Evolutionary conservation across 208 protist genomes (phyloP).

Genomic region (Trichomonas tenax): DNA sequence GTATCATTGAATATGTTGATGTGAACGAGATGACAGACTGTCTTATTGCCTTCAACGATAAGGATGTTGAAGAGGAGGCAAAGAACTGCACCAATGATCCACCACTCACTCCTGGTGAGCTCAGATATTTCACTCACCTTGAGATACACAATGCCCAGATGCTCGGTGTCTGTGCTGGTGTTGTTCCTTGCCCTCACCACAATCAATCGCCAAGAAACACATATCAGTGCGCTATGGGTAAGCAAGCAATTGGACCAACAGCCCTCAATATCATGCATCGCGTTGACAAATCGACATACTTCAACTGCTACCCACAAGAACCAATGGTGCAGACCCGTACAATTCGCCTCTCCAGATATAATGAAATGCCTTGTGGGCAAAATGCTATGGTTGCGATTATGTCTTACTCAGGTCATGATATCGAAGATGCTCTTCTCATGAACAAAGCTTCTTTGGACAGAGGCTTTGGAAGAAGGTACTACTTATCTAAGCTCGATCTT

Average conservation of each 20-base stretch:
- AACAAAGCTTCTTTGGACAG: slow-evolving; percentile 60
- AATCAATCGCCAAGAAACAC: slow-evolving; percentile 99
- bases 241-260: slow-evolving; percentile 66
- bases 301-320: slow-evolving; percentile 88
- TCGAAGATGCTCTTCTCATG: slow-evolving; percentile 98
- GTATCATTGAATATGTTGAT: slow-evolving; percentile 93
- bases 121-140: slow-evolving; percentile 55
- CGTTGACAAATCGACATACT: slow-evolving; percentile 91
- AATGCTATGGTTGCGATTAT: slow-evolving; percentile 98
- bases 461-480: slow-evolving; percentile 31
- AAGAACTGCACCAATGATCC: slow-evolving; percentile 44
- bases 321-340: slow-evolving; percentile 83
- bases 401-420: slow-evolving; percentile 98
- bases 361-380: slow-evolving; percentile 85
- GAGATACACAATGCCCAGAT: slow-evolving; percentile 74
- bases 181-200: slow-evolving; percentile 96
- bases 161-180: slow-evolving; percentile 49
- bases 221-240: slow-evolving; percentile 99
- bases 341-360: slow-evolving; percentile 67
- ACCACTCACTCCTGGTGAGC: neutral
- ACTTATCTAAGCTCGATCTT: neutral
- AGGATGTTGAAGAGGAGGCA: slow-evolving; percentile 18
- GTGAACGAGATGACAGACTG: slow-evolving; percentile 96
- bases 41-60: slow-evolving; percentile 60
- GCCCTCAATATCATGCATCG: slow-evolving; percentile 63